A percentile compares a stretch with the other conserved stretches of the same genome.
phyloP scores from a whole-genome alignment of 192 early-diverging fungal species.

The Backusella australiensis region DNA sequence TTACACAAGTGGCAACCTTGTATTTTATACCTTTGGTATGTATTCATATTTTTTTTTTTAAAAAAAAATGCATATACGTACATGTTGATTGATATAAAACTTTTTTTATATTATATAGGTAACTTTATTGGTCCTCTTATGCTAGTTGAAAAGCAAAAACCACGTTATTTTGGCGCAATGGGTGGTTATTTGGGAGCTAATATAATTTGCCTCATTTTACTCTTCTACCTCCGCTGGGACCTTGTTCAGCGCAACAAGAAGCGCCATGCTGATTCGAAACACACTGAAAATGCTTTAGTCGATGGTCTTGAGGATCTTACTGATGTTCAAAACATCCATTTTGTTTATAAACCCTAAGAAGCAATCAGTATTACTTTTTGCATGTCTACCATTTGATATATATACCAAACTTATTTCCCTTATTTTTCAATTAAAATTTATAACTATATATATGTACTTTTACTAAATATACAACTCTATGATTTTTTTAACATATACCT shows the following conservation, averaged over 20 bases:
- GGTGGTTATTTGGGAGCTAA: conserved; percentile 15
- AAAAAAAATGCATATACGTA: neutral
- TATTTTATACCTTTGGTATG: conserved; percentile 18
- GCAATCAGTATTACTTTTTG: neutral
- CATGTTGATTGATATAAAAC: neutral
- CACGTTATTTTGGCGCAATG: conserved; percentile 20
- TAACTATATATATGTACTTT: too few relatives aligned
- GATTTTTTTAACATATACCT: too few relatives aligned
- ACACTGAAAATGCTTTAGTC: too few relatives aligned
- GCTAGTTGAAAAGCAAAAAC: conserved; percentile 4
- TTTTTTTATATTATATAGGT: neutral
- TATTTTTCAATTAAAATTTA: too few relatives aligned
- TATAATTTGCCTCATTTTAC: neutral
- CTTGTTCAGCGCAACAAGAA: conserved; percentile 12
- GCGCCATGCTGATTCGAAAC: neutral
- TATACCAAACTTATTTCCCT: neutral
- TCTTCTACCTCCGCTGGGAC: neutral
- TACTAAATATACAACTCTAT: too few relatives aligned
- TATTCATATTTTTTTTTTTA: neutral
- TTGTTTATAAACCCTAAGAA: neutral
- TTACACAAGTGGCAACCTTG: conserved; percentile 9
- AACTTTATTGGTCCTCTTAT: conserved; percentile 20
- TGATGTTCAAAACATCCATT: neutral
- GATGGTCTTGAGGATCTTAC: conserved; percentile 12
- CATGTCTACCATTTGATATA: neutral